Base-by-base conservation (phyloP, 78 protist species). In the Tieghemostelium lacteum region DNA sequence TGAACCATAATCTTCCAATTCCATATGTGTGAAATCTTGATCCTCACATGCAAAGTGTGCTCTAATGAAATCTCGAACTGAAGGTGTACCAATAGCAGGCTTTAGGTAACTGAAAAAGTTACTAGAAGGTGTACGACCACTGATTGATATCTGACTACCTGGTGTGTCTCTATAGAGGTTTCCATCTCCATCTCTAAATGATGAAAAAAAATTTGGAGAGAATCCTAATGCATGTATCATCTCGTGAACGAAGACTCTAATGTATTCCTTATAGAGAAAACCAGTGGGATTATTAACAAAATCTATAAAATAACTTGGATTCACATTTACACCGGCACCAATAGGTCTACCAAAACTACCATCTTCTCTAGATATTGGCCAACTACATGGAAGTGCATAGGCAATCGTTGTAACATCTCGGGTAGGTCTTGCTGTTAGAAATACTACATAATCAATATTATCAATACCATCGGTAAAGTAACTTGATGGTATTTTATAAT, bases 1-100 rank as follows among this genome's bases (percentile, higher is more conserved):
- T 24, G 73, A 63, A 26, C 87, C 92, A 37, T 24, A n/a, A 40
- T 86, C 71, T 61, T 93, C 95, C 85, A 85, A 42, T 49, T 40
- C 78, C 16, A n/a, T 39, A 36, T 75, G 70, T 1, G 2, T 6
- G 14, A 61, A 20, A 1, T n/a, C 2, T 64, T 24, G 0, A n/a
- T n/a, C n/a, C n/a, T n/a, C n/a, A 75, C 95, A 93, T 6, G 2
- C 50, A 64, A 50, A 85, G 54, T 85, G 92, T 14, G 34, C 52
- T n/a, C 33, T 2, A 14, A 45, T 72, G 37, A 74, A 74, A 24
- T 20, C 24, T 1, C 40, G 31, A 12, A 74, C 70, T 6, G 3
- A 26, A 40, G 66, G 66, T 39, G 85, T 39, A 16, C 4, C 17
- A 26, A 74, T 74, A 54, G 33, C 85, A 39, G 36, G 22, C 24